phyloP scores from a whole-genome alignment of 768 basidiomycete species.

The Gymnopilus dilepis region DNA sequence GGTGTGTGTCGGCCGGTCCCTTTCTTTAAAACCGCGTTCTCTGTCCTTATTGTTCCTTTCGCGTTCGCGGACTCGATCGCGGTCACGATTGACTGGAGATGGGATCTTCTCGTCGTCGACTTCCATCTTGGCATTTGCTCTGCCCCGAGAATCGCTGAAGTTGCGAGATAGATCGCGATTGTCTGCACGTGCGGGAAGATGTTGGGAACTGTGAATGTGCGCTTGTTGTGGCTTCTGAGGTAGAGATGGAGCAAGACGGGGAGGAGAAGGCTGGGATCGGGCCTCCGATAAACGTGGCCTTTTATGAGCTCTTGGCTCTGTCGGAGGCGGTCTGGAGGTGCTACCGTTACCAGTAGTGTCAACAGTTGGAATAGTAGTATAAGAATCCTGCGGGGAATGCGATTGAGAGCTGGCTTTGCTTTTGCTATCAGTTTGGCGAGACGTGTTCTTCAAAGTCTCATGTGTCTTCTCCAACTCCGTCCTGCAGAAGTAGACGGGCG shows the following conservation, averaged over 20 bases:
- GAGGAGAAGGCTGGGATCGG: constrained; percentile 39
- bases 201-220: constrained; percentile 21
- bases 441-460: constrained; percentile 56
- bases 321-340: constrained; percentile 64
- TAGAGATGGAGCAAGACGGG: constrained; percentile 30
- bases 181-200: constrained; percentile 3
- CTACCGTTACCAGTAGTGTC: constrained; percentile 34
- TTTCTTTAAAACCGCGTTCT: constrained; percentile 29
- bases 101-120: constrained; percentile 59
- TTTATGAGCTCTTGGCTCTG: constrained; percentile 82
- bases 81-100: constrained; percentile 37
- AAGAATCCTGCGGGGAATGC: constrained; percentile 52
- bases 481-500: constrained; percentile 39
- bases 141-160: constrained; percentile 26
- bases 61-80: constrained; percentile 36
- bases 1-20: constrained; percentile 26
- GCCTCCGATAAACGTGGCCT: constrained; percentile 74
- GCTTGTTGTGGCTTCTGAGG: constrained; percentile 33
- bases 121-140: constrained; percentile 52
- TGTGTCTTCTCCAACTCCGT: constrained; percentile 81
- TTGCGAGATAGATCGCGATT: constrained; percentile 31
- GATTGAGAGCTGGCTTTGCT: constrained; percentile 49
- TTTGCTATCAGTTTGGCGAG: constrained; percentile 43
- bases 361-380: constrained; percentile 39
- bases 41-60: constrained; percentile 29